A percentile compares a stretch with the other conserved stretches of the same genome.
Evolutionary conservation across 306 rosid species (phyloP).

Genomic region (Glycine tomentella): DNA sequence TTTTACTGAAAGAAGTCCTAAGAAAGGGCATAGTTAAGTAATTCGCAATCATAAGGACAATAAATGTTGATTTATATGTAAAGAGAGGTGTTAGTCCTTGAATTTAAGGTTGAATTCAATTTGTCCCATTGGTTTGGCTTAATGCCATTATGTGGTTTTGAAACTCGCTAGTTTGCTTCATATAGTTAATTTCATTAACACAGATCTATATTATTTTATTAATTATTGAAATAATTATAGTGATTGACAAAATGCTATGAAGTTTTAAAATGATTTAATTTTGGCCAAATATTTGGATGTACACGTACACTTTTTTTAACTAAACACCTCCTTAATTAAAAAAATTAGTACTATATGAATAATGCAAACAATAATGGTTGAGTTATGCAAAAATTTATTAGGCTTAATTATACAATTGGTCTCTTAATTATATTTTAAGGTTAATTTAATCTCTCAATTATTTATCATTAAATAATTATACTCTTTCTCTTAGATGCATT

Average conservation of each 20-base stretch:
- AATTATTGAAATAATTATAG: background rate
- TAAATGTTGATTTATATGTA: background rate
- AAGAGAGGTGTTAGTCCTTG: background rate
- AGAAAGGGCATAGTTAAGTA: background rate
- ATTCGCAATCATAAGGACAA: slow-evolving; percentile 1
- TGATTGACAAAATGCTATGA: background rate
- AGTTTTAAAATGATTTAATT: background rate
- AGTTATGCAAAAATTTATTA: background rate
- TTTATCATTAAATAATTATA: too few relatives aligned
- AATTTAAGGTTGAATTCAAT: slow-evolving; percentile 4
- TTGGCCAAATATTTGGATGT: background rate
- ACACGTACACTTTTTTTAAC: background rate
- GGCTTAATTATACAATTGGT: too few relatives aligned
- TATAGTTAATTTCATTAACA: background rate
- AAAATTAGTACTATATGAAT: background rate
- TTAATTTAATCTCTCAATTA: too few relatives aligned
- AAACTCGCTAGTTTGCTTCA: background rate
- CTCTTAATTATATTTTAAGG: too few relatives aligned
- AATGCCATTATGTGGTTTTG: background rate
- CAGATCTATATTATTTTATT: background rate
- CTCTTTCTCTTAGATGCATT: too few relatives aligned
- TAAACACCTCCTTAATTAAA: background rate
- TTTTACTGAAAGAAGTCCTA: slow-evolving; percentile 2
- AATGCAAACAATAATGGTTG: background rate
- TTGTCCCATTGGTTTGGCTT: background rate